Evolutionary conservation across 257 asterid species (phyloP).

Genomic region (Nicotiana noctiflora): DNA sequence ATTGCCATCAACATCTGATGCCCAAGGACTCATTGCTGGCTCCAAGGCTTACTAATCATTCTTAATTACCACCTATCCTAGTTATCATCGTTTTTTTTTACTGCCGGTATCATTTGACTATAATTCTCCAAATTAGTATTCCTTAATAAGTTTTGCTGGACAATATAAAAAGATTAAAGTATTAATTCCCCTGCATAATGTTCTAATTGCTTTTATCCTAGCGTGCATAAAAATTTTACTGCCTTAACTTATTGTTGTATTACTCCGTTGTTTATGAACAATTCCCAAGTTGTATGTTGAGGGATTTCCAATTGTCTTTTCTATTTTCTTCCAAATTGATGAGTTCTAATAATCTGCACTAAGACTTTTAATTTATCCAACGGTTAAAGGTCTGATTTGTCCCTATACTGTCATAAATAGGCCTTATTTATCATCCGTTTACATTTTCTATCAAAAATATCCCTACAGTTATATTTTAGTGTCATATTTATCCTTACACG

Average conservation of each 20-base stretch:
- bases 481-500: no score
- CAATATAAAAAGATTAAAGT: not conserved
- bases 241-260: not conserved
- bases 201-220: not conserved
- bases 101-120: not conserved
- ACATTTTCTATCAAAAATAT: no score
- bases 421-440: no score
- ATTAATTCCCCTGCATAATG: not conserved
- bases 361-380: no score
- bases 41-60: conserved; percentile 11
- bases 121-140: not conserved
- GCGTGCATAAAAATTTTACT: no score
- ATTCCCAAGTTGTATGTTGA: not conserved
- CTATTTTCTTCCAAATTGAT: not conserved
- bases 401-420: no score
- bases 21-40: conserved; percentile 24
- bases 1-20: conserved; percentile 31
- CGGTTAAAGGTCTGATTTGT: no score
- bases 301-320: not conserved
- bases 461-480: no score
- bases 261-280: not conserved
- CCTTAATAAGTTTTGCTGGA: not conserved
- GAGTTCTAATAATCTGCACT: not conserved
- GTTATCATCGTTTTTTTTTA: not conserved
- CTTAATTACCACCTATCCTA: not conserved